Evolutionary conservation across 352 stramenopile species (phyloP).

Genomic region (Pythium oligandrum): DNA sequence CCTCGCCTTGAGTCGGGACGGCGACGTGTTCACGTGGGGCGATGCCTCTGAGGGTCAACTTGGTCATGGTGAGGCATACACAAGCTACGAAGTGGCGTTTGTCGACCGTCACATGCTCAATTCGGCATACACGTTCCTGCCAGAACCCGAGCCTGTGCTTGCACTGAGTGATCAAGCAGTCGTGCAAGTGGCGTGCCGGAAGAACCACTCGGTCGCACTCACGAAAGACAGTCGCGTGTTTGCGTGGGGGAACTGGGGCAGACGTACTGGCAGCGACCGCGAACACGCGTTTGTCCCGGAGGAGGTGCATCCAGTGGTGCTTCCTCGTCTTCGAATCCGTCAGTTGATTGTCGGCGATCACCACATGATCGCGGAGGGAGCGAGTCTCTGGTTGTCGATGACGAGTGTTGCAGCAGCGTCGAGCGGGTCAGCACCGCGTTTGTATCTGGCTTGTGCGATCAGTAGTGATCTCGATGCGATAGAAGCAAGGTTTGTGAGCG

Average conservation of each 20-base stretch:
- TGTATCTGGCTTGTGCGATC: slow-evolving; percentile 20
- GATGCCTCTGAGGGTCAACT: slow-evolving; percentile 72
- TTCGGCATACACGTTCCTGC: slow-evolving; percentile 63
- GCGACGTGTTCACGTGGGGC: slow-evolving; percentile 73
- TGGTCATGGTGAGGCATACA: slow-evolving; percentile 49
- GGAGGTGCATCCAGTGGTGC: slow-evolving; percentile 17
- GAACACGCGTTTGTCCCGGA: slow-evolving; percentile 58
- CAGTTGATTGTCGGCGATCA: slow-evolving; percentile 47
- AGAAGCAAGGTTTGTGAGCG: slow-evolving; percentile 9
- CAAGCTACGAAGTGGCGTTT: slow-evolving; percentile 55
- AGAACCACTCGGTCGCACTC: slow-evolving; percentile 58
- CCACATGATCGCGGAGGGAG: slow-evolving; percentile 53
- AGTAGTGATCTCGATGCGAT: slow-evolving; percentile 13
- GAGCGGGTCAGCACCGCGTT: neutral
- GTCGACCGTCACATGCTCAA: slow-evolving; percentile 58
- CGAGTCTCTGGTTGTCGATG: slow-evolving; percentile 56
- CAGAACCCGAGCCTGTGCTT: slow-evolving; percentile 57
- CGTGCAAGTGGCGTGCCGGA: slow-evolving; percentile 40
- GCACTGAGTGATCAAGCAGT: slow-evolving; percentile 37
- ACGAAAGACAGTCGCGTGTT: slow-evolving; percentile 34
- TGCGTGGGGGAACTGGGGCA: slow-evolving; percentile 73
- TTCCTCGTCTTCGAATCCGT: slow-evolving; percentile 24
- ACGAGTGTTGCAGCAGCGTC: slow-evolving; percentile 10
- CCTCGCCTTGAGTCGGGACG: slow-evolving; percentile 50
- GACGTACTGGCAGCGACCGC: slow-evolving; percentile 35